Evolutionary conservation across 176 grass and related monocot genomes (phyloP).

Genomic region (Panicum miliaceum): DNA sequence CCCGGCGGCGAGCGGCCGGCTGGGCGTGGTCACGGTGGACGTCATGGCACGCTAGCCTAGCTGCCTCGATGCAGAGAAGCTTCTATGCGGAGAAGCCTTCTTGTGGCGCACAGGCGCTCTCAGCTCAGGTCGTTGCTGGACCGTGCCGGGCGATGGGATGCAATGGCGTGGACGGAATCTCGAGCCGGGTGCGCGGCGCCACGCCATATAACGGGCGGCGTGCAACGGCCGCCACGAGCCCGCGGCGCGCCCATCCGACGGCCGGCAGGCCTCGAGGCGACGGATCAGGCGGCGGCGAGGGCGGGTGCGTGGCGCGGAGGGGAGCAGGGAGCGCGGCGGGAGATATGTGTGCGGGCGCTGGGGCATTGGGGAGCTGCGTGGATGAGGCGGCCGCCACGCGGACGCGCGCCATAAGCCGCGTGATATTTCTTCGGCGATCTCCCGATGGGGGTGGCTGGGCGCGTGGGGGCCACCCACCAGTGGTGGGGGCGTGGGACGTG

Average conservation of each 20-base stretch:
- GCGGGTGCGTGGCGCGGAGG: slow-evolving; percentile 40
- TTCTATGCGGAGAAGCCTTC: slow-evolving; percentile 11
- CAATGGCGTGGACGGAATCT: slow-evolving; percentile 21
- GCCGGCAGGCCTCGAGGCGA: accelerated
- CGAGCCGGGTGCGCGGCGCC: neutral
- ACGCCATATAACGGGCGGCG: slow-evolving; percentile 39
- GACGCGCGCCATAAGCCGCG: slow-evolving; percentile 52
- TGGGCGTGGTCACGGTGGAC: slow-evolving; percentile 49
- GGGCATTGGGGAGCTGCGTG: slow-evolving; percentile 30
- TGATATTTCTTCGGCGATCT: slow-evolving; percentile 55
- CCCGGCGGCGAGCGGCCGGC: slow-evolving; percentile 48
- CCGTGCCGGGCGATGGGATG: neutral
- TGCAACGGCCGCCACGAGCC: slow-evolving; percentile 30
- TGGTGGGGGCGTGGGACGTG: neutral
- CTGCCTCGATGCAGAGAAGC: no score
- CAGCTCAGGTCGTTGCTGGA: neutral
- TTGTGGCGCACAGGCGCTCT: neutral
- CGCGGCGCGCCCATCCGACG: slow-evolving; percentile 34
- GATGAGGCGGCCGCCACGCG: slow-evolving; percentile 74
- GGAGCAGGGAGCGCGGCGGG: slow-evolving; percentile 22
- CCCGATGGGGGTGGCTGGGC: neutral
- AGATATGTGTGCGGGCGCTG: neutral
- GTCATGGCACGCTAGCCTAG: slow-evolving; percentile 32
- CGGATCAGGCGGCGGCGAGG: slow-evolving; percentile 34
- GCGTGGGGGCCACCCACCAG: neutral